Conservation (phyloP, 2,329 filamentous ascomycete genomes). For the Malbranchea zuffiana region DNA sequence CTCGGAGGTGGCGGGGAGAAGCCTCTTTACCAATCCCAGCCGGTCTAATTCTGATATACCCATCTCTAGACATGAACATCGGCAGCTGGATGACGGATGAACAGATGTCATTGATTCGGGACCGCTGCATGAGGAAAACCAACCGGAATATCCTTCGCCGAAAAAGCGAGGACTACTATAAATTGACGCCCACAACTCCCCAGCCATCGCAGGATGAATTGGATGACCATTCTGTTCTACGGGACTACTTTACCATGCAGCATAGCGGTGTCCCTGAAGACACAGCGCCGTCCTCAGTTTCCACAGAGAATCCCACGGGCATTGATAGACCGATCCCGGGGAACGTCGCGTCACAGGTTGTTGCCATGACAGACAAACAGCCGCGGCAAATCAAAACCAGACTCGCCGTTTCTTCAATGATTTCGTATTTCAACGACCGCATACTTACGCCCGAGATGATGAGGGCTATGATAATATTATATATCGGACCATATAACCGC, state of each 20-base stretch:
- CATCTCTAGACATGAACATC: constrained; percentile 90
- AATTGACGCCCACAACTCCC: constrained; percentile 68
- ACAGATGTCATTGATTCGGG: constrained; percentile 87
- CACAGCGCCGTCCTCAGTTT: not conserved
- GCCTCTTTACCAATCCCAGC: constrained; percentile 60
- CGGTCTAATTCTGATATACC: constrained; percentile 78
- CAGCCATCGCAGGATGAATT: constrained; percentile 68
- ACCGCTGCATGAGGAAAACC: constrained; percentile 63
- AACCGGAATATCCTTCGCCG: constrained; percentile 68
- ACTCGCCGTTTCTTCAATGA: constrained; percentile 92
- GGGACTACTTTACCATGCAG: constrained; percentile 24
- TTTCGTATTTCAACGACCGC: constrained; percentile 94
- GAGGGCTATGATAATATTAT: constrained; percentile 96
- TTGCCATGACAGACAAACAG: constrained; percentile 28
- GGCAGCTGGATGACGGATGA: constrained; percentile 99
- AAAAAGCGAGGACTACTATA: constrained; percentile 82
- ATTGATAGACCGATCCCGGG: constrained; percentile 23
- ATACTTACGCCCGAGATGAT: constrained; percentile 96
- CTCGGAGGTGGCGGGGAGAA: constrained; percentile 46
- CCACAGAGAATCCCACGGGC: constrained; percentile 15
- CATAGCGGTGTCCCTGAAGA: constrained; percentile 7
- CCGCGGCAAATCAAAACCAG: constrained; percentile 57
- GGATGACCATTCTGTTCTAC: constrained; percentile 28
- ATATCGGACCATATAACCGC: constrained; percentile 84
- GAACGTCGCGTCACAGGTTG: constrained; percentile 28